Evolutionary conservation across 83 land plant genomes (phyloP).

Genomic region (Thuja plicata): DNA sequence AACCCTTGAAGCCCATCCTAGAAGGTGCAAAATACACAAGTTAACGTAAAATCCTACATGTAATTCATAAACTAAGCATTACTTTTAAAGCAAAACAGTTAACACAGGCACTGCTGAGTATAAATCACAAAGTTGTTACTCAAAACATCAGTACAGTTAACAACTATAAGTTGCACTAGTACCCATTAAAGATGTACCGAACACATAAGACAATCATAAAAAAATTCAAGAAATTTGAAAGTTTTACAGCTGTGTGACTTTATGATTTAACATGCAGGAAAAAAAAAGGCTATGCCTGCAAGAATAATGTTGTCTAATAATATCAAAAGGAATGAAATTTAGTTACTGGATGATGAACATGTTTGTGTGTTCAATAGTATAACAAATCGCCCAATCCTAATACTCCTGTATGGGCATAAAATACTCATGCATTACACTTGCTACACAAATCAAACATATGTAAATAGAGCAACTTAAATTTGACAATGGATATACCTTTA

Average conservation of each 20-base stretch:
- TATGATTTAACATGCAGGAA: not conserved
- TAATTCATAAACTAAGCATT: not conserved
- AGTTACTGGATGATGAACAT: not conserved
- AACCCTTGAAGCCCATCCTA: constrained; percentile 68
- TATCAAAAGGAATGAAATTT: not conserved
- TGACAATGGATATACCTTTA: not conserved
- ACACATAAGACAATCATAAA: not conserved
- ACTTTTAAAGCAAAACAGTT: not conserved
- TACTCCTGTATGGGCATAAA: not conserved
- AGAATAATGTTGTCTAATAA: not conserved
- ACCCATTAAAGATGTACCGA: not conserved
- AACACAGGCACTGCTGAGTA: not conserved
- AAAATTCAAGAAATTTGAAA: not conserved
- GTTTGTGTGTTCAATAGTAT: not conserved
- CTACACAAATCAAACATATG: not conserved
- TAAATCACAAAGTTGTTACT: not conserved
- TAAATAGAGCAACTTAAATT: not conserved
- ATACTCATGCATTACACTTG: not conserved
- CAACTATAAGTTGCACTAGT: not conserved
- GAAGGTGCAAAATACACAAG: constrained; percentile 16
- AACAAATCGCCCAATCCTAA: not conserved
- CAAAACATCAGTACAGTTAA: not conserved
- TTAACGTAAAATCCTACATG: not conserved
- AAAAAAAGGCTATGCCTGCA: not conserved
- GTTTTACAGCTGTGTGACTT: not conserved